Conservation (phyloP, 140 eudicot genomes). For the Cichorium intybus region DNA sequence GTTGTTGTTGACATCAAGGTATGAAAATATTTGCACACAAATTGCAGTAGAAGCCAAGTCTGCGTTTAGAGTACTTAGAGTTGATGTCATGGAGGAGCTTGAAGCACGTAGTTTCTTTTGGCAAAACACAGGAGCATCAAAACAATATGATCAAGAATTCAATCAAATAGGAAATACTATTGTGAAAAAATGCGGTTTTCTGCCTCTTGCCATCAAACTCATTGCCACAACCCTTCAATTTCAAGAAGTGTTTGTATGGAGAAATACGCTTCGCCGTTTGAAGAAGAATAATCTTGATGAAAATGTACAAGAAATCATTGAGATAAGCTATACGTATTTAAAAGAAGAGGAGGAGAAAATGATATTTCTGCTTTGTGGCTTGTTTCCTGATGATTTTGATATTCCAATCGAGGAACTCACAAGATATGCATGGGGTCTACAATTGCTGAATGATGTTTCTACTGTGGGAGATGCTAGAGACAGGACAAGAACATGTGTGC, state of each 20-base stretch:
- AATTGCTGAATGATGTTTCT: background rate
- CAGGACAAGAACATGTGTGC: background rate
- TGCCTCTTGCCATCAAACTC: too few species aligned
- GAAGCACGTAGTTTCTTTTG: too few species aligned
- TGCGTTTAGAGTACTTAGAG: background rate
- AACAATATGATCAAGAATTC: too few species aligned
- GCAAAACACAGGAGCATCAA: too few species aligned
- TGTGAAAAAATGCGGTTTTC: too few species aligned
- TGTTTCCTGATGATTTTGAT: slow-evolving; percentile 17
- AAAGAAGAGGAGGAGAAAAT: background rate
- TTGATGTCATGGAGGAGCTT: too few species aligned
- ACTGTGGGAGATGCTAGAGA: slow-evolving; percentile 8
- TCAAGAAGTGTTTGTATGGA: too few species aligned
- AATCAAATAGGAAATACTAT: too few species aligned
- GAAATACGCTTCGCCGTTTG: too few species aligned
- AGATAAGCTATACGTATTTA: background rate
- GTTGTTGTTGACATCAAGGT: slow-evolving; percentile 10
- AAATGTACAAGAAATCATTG: background rate
- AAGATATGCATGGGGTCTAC: slow-evolving; percentile 14
- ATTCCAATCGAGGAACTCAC: slow-evolving; percentile 15
- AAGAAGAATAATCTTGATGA: background rate
- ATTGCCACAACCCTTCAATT: too few species aligned
- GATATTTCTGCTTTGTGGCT: slow-evolving; percentile 2
- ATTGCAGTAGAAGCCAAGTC: background rate
- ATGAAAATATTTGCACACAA: slow-evolving; percentile 5